Base-by-base conservation (phyloP, 2,329 filamentous ascomycete species). In the Monilinia polystroma region DNA sequence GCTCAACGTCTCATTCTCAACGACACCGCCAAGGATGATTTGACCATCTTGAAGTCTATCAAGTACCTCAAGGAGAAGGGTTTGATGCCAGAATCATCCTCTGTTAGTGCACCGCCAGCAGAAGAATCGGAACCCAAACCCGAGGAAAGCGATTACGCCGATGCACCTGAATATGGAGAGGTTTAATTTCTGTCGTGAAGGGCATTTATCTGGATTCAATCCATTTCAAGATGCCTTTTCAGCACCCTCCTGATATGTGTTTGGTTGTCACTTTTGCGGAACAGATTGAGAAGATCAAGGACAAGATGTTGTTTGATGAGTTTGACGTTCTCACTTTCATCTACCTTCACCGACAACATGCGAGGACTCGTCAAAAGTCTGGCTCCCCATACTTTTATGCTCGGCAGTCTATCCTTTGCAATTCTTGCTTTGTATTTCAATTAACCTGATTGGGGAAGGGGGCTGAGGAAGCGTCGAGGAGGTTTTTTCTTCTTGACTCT, bases 11-110 rank as follows among this genome's bases (percentile, higher is more conserved):
- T 90, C 65, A 82, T 85, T 67, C 79, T 89, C 64, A 89, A 89
- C 79, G 87, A 89, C 75, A 88, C 88, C 74, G 85, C 88, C 69
- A 86, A 89, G 74, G 86, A 89, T 73, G 87, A 90, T 74, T 79
- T 89, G 71, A 84, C 86, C 11, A 84, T 89, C 69, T 81, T 90
- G 64, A 85, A 87, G 75, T 87, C 85, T 7, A 86, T 90, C 69
- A 84, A 88, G 72, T 87, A 88, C 72, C 81, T 89, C 68, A 84
- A 86, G 70, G 81, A 87, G 71, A 76, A 75, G 70, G 76, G 76
- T 29, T 66, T 77, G 69, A 74, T 77, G 74, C 67, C 72, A 67
- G 75, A 77, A 55, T 72, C 73, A 67, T 67, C 71, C 59, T 71
- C 68, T 72, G 71, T 69, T 57, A 71, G 66, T 71, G 67, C 70